Conservation (phyloP, 805 yeast genomes). For the Candida corydali region DNA sequence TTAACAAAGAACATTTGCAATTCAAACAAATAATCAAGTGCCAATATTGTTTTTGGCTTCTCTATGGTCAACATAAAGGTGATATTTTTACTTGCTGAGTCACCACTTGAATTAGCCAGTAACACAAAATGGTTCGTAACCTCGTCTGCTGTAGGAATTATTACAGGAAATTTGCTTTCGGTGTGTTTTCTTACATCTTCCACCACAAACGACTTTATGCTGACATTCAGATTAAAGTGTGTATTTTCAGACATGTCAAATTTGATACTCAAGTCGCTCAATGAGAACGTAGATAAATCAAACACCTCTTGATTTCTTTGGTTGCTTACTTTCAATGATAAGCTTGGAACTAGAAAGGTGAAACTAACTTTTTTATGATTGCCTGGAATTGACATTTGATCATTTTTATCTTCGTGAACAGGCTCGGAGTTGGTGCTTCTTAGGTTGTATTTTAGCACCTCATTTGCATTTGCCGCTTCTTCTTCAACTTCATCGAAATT, state of each 20-base stretch:
- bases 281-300: slow-evolving; percentile 35
- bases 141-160: slow-evolving; percentile 66
- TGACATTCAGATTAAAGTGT: slow-evolving; percentile 55
- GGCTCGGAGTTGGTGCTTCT: not conserved
- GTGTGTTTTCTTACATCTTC: slow-evolving; percentile 63
- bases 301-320: slow-evolving; percentile 33
- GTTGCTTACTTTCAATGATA: slow-evolving; percentile 60
- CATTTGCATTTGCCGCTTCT: slow-evolving; percentile 67
- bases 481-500: slow-evolving; percentile 45
- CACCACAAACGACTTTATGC: slow-evolving; percentile 69
- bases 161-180: slow-evolving; percentile 70
- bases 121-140: slow-evolving; percentile 71
- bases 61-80: slow-evolving; percentile 62
- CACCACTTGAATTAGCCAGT: slow-evolving; percentile 41
- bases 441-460: slow-evolving; percentile 27
- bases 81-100: slow-evolving; percentile 34
- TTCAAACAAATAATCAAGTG: slow-evolving; percentile 81
- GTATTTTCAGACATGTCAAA: slow-evolving; percentile 52
- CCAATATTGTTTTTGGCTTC: slow-evolving; percentile 75
- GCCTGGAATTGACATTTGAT: slow-evolving; percentile 13
- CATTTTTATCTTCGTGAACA: not conserved
- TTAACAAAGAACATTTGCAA: slow-evolving; percentile 59
- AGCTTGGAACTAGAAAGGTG: slow-evolving; percentile 54
- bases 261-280: slow-evolving; percentile 53
- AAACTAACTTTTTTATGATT: slow-evolving; percentile 41